Conservation (phyloP, 176 grass and related monocot species). For the Cymbopogon citratus region DNA sequence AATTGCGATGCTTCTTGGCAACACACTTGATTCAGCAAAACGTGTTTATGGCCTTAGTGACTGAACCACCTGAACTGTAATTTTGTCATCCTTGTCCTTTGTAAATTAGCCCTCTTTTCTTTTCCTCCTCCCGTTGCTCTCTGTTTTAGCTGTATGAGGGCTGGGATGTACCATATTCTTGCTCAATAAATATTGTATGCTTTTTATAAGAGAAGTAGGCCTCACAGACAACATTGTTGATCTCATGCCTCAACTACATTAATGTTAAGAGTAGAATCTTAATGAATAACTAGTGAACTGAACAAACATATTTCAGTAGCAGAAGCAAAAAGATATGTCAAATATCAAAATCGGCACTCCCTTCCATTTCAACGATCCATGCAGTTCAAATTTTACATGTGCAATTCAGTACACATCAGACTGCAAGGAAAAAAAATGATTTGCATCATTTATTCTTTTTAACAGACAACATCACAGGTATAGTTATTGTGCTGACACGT, state of each 20-base stretch:
- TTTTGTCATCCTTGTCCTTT: background rate
- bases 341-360: constrained; percentile 2
- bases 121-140: background rate
- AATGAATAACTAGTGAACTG: background rate
- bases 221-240: background rate
- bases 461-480: background rate
- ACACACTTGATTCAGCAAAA: constrained; percentile 80
- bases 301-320: background rate
- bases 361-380: background rate
- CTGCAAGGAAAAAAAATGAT: background rate
- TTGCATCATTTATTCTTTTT: constrained; percentile 20
- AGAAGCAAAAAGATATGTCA: background rate
- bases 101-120: constrained; percentile 34
- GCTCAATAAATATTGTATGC: background rate
- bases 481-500: background rate
- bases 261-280: background rate
- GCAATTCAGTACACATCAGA: background rate
- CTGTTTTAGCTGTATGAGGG: constrained; percentile 17
- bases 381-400: background rate
- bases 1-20: constrained; percentile 83
- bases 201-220: background rate
- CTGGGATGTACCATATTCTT: constrained; percentile 18
- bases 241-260: background rate
- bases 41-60: constrained; percentile 35
- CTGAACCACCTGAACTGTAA: constrained; percentile 18